These are phyloP conservation scores for Cladophialophora psammophila DNA, from an alignment of 2,329 filamentous ascomycete genomes.

Conservation along the genomic window DNA sequence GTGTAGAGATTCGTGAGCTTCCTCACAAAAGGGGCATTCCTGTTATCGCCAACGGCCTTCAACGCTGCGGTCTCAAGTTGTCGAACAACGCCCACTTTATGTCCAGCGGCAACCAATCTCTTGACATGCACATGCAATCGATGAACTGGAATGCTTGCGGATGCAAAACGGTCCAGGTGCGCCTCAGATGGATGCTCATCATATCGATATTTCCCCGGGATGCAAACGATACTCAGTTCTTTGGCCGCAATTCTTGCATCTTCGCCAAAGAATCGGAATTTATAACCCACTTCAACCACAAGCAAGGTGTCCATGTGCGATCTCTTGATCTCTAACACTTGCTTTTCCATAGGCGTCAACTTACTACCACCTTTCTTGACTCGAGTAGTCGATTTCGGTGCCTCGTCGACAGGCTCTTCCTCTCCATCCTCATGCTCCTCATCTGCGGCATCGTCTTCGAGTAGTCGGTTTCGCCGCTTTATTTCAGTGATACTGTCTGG, in stretches of 20 bases:
- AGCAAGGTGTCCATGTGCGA: constrained; percentile 89
- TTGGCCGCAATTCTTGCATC: constrained; percentile 89
- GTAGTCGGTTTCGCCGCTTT: constrained; percentile 65
- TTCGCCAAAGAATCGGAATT: constrained; percentile 96
- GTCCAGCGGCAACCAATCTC: constrained; percentile 85
- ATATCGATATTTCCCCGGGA: constrained; percentile 92
- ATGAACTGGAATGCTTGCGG: constrained; percentile 93
- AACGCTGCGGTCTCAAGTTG: constrained; percentile 95
- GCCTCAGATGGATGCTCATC: constrained; percentile 95
- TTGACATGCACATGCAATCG: constrained; percentile 93
- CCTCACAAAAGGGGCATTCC: constrained; percentile 87
- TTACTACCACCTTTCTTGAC: constrained; percentile 80
- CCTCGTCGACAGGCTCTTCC: constrained; percentile 61
- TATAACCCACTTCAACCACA: constrained; percentile 96
- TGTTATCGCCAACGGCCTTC: constrained; percentile 94
- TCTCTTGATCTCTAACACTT: constrained; percentile 91
- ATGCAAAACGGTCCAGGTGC: constrained; percentile 89
- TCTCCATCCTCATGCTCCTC: constrained; percentile 66
- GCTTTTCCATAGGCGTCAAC: constrained; percentile 91
- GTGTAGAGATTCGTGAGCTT: constrained; percentile 97
- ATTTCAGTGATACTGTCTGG: constrained; percentile 79
- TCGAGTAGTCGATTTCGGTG: constrained; percentile 53
- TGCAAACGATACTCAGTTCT: constrained; percentile 92
- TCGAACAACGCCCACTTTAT: constrained; percentile 94
- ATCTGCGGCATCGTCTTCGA: constrained; percentile 61